These are phyloP conservation scores for Lecanicillium sp. DNA, from an alignment of 2,329 filamentous ascomycete genomes.

Conservation along the genomic window DNA sequence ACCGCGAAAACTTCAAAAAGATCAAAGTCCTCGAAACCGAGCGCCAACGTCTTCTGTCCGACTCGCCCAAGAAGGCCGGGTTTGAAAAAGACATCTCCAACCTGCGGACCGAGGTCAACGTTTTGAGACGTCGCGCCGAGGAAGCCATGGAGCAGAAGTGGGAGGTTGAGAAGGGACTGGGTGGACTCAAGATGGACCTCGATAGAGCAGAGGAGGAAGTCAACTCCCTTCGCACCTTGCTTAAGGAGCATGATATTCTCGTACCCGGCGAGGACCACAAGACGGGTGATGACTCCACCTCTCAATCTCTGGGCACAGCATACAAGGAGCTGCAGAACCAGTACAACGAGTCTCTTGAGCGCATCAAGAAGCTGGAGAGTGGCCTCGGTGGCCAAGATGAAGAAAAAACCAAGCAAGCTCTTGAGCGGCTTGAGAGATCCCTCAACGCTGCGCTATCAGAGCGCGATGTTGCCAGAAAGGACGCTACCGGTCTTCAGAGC, in stretches of 20 bases:
- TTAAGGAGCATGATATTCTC: slow-evolving; percentile 75
- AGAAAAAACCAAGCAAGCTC: slow-evolving; percentile 53
- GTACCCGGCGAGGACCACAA: slow-evolving; percentile 40
- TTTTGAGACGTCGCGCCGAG: slow-evolving; percentile 77
- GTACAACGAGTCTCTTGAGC: slow-evolving; percentile 57
- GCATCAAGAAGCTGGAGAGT: slow-evolving; percentile 56
- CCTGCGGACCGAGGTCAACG: slow-evolving; percentile 75
- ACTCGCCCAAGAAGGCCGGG: slow-evolving; percentile 63
- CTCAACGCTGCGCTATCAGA: slow-evolving; percentile 63
- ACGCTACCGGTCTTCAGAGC: slow-evolving; percentile 52
- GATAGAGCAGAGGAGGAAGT: slow-evolving; percentile 94
- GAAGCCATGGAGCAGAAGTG: slow-evolving; percentile 94
- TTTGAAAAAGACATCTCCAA: slow-evolving; percentile 78
- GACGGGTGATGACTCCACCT: slow-evolving; percentile 35
- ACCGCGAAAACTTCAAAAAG: slow-evolving; percentile 73
- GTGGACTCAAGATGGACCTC: slow-evolving; percentile 89
- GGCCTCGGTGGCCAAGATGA: slow-evolving; percentile 32
- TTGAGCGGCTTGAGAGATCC: slow-evolving; percentile 57
- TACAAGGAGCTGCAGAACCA: slow-evolving; percentile 69
- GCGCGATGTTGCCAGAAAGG: slow-evolving; percentile 61
- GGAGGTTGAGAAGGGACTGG: slow-evolving; percentile 85
- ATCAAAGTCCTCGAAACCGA: slow-evolving; percentile 70
- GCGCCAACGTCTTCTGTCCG: slow-evolving; percentile 61
- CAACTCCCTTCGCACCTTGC: slow-evolving; percentile 64
- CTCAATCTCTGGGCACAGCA: slow-evolving; percentile 63